Evolutionary conservation across 768 basidiomycete genomes (phyloP).

Genomic region (Trametes elegans): DNA sequence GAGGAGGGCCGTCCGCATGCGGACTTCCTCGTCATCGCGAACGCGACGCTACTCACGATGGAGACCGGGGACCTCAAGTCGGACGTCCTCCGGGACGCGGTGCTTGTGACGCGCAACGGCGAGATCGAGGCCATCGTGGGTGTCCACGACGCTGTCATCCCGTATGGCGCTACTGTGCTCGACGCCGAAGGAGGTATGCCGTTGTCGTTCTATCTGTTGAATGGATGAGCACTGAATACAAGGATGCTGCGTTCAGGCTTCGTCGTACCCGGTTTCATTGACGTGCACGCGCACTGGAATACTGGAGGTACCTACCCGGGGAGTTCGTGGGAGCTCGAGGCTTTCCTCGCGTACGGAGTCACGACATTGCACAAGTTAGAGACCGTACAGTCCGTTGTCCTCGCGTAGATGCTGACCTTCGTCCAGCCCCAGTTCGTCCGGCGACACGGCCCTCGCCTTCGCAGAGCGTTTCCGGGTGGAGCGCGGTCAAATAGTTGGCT

Average conservation of each 20-base stretch:
- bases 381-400: not conserved
- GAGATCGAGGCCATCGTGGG: constrained; percentile 41
- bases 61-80: constrained; percentile 44
- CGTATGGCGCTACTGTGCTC: constrained; percentile 36
- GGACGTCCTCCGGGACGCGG: constrained; percentile 54
- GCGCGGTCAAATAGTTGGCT: constrained; percentile 64
- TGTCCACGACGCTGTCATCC: constrained; percentile 37
- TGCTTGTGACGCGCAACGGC: constrained; percentile 54
- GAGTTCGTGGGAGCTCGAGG: constrained; percentile 71
- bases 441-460: constrained; percentile 59
- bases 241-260: constrained; percentile 48
- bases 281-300: constrained; percentile 74
- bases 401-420: not conserved
- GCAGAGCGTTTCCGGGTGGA: constrained; percentile 68
- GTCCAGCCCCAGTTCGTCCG: constrained; percentile 60
- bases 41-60: constrained; percentile 74
- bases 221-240: too few relatives aligned
- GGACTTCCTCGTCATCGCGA: constrained; percentile 56
- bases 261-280: constrained; percentile 70
- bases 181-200: constrained; percentile 59
- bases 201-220: too few relatives aligned
- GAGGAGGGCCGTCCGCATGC: constrained; percentile 29
- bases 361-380: constrained; percentile 75
- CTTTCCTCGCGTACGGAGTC: constrained; percentile 74
- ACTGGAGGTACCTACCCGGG: constrained; percentile 57